These are phyloP conservation scores for Aureobasidium sp. DNA, from an alignment of 2,329 filamentous ascomycete species.

Conservation along the genomic window DNA sequence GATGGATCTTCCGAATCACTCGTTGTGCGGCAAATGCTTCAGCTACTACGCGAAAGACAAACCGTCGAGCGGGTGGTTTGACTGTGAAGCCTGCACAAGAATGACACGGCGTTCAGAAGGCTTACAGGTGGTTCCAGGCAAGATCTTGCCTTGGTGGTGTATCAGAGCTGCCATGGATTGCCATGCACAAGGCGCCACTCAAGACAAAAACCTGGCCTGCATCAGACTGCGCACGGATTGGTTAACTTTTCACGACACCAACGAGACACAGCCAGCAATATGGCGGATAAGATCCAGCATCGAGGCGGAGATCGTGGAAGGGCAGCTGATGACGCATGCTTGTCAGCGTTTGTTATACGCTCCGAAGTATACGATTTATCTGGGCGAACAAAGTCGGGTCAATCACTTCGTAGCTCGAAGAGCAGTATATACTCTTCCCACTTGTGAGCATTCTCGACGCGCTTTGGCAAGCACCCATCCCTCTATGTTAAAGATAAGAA, in stretches of 20 bases:
- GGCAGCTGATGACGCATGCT: neutral
- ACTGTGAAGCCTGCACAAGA: neutral
- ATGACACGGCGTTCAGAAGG: neutral
- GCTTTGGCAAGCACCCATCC: too few species aligned
- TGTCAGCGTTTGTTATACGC: neutral
- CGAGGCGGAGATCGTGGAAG: neutral
- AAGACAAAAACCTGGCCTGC: neutral
- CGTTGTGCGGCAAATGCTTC: neutral
- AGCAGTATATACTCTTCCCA: neutral
- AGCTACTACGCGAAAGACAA: neutral
- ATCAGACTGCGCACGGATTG: neutral
- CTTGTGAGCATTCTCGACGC: neutral
- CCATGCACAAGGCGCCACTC: too few species aligned
- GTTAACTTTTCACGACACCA: neutral
- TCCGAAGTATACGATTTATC: neutral
- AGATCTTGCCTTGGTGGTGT: neutral
- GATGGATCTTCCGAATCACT: neutral
- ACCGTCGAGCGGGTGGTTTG: neutral
- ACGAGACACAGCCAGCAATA: neutral
- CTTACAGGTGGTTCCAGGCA: neutral
- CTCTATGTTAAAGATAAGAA: neutral
- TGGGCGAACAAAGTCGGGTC: neutral
- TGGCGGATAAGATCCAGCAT: neutral
- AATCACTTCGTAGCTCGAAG: neutral
- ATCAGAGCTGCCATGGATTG: neutral